Evolutionary conservation across 495 filamentous ascomycete genomes (phyloP).

Genomic region (Copromyces sp.): DNA sequence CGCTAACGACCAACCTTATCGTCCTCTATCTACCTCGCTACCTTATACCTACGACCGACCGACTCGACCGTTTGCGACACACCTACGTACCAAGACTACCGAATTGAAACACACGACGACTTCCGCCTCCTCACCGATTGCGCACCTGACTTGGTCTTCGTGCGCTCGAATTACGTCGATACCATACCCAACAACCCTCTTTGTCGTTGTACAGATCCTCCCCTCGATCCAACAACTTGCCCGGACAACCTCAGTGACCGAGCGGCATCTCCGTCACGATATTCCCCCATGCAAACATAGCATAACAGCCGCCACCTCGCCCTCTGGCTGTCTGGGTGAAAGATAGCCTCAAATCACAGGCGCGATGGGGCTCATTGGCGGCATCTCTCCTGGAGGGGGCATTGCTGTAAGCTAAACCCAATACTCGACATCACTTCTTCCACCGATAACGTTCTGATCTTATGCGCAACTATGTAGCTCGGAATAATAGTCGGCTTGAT

Average conservation of each 20-base stretch:
- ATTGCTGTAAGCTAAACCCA: slow-evolving; percentile 53
- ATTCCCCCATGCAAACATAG: slow-evolving; percentile 15
- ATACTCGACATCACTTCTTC: slow-evolving; percentile 15
- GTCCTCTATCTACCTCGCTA: neutral
- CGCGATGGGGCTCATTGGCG: slow-evolving; percentile 66
- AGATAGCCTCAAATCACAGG: slow-evolving; percentile 16
- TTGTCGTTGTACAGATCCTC: neutral
- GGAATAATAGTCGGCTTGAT: slow-evolving; percentile 87
- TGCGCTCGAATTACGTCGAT: neutral
- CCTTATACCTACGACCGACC: neutral
- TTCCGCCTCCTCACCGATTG: neutral
- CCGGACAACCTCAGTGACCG: neutral
- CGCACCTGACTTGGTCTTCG: neutral
- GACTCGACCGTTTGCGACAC: neutral
- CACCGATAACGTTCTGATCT: slow-evolving; percentile 8
- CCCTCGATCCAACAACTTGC: neutral
- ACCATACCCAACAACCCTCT: neutral
- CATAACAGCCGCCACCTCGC: slow-evolving; percentile 9
- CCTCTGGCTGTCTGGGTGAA: slow-evolving; percentile 13
- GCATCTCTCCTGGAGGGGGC: slow-evolving; percentile 76
- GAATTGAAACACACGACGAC: neutral
- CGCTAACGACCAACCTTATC: neutral
- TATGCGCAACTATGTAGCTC: slow-evolving; percentile 43
- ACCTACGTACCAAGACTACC: neutral
- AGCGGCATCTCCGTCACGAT: neutral